phyloP scores from a whole-genome alignment of 306 rosid species.

The Cyclanthera cordifolia region DNA sequence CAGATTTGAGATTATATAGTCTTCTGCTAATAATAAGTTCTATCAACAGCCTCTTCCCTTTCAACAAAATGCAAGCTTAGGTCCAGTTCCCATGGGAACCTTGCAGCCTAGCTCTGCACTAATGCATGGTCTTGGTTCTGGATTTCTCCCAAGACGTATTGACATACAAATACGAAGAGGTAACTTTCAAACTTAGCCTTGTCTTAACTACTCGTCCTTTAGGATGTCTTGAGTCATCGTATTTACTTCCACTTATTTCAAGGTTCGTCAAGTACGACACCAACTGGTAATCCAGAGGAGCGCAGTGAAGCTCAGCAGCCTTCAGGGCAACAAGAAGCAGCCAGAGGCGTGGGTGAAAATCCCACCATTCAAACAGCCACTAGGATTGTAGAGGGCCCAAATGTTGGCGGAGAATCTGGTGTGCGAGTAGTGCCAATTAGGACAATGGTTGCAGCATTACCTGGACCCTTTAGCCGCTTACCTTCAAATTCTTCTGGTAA shows the following conservation, averaged over 20 bases:
- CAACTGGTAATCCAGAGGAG: conserved; percentile 49
- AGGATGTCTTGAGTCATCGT: background rate
- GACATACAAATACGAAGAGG: conserved; percentile 97
- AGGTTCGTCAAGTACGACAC: conserved; percentile 54
- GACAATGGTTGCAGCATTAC: conserved; percentile 76
- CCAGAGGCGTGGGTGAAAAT: conserved; percentile 29
- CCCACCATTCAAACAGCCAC: conserved; percentile 40
- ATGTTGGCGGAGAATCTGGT: conserved; percentile 49
- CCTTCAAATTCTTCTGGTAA: conserved; percentile 65
- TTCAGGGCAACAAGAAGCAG: conserved; percentile 45
- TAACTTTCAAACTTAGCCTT: conserved; percentile 14
- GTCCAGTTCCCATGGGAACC: conserved; percentile 63
- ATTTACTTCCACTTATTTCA: conserved; percentile 7
- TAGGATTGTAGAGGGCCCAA: conserved; percentile 38
- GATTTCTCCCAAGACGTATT: conserved; percentile 73
- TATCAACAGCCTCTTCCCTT: conserved; percentile 83
- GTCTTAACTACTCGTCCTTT: background rate
- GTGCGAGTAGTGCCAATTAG: conserved; percentile 78
- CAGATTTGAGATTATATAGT: conserved; percentile 11
- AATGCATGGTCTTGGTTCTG: conserved; percentile 51
- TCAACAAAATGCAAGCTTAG: conserved; percentile 56
- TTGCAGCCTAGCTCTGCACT: conserved; percentile 60
- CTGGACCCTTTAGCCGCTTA: conserved; percentile 46
- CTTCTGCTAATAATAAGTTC: conserved; percentile 35
- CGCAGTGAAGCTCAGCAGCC: conserved; percentile 39